Evolutionary conservation across 1,284 basidiomycete species (phyloP), one percentile per base, ranked within the genome.

Genomic region (Nidula niveotomentosa): DNA sequence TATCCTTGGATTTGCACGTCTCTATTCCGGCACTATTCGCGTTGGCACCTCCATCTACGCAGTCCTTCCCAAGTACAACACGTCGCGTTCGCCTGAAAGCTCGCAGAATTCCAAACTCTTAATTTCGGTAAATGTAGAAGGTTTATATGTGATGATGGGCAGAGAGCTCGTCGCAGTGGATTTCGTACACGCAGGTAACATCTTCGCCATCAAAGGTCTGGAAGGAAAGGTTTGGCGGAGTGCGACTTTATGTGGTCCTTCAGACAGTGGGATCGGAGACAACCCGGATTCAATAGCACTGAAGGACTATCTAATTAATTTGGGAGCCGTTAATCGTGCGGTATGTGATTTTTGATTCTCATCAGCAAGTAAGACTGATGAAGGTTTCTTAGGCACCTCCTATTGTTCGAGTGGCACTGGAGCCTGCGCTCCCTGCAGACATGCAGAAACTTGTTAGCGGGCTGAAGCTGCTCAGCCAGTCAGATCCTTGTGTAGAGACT

Each of bases 141-240:
- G 88, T 6, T 72, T 99, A 53, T 99, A 98, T 75, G 87, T 92
- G 61, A 98, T 99, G 93, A 99, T 99, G 97, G 97, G 97, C 2
- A 80, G 94, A 41, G 96, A 98, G 65, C 80, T 99, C 15, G 85
- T 94, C 0, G 79, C 88, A 0, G 94, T 98, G 3, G 79, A 91
- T 44, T 80, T 80, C 58, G 94, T 99, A 0, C 84, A 83, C n/a
- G 96, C 97, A 0, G 97, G 97, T 9, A 96, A 98, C 67, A 93
- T 97, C 2, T 99, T 98, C 64, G 97, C 96, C 1, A 86, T 98
- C 56, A 89, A 81, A 54, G 97, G 97, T 0, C 71, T 99, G 51
- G 93, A 94, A 63, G 94, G 94, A 0, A 91, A 88, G 60, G 94
- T 99, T 0, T 90, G 91, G 78, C 80, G 96, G 53, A 96, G 88